Conservation (phyloP, 78 protist genomes). For the Isochrysis galbana region DNA sequence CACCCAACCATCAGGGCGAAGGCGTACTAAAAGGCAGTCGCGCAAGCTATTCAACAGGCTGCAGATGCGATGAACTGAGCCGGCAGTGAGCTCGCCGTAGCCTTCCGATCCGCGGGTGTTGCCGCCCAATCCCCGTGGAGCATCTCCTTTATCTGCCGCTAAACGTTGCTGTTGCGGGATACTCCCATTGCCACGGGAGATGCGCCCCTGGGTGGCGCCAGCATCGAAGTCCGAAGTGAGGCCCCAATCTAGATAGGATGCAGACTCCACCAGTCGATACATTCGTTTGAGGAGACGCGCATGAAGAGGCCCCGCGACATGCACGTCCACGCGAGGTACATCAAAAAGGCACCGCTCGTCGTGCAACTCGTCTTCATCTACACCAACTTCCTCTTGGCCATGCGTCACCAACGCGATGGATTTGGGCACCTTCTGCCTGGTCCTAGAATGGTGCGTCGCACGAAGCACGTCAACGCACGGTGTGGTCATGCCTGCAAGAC, state of each 20-base stretch:
- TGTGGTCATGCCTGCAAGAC: too few species aligned
- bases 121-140: background rate
- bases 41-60: background rate
- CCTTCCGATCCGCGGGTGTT: conserved; percentile 18
- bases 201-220: background rate
- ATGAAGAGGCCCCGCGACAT: background rate
- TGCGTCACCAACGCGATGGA: background rate
- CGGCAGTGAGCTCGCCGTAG: background rate
- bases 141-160: background rate
- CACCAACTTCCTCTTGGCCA: too few species aligned
- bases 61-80: background rate
- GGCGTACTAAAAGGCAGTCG: background rate
- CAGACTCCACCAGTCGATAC: background rate
- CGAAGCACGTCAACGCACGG: background rate
- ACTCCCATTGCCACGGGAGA: background rate
- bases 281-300: background rate
- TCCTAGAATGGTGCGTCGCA: background rate
- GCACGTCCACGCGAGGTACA: background rate
- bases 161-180: too few species aligned
- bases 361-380: background rate
- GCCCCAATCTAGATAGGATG: background rate
- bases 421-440: background rate
- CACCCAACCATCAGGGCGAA: background rate
- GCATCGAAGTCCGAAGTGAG: conserved; percentile 1
- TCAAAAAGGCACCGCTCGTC: background rate